Evolutionary conservation across 2,329 filamentous ascomycete genomes (phyloP).

Genomic region (Fusarium multiceps): DNA sequence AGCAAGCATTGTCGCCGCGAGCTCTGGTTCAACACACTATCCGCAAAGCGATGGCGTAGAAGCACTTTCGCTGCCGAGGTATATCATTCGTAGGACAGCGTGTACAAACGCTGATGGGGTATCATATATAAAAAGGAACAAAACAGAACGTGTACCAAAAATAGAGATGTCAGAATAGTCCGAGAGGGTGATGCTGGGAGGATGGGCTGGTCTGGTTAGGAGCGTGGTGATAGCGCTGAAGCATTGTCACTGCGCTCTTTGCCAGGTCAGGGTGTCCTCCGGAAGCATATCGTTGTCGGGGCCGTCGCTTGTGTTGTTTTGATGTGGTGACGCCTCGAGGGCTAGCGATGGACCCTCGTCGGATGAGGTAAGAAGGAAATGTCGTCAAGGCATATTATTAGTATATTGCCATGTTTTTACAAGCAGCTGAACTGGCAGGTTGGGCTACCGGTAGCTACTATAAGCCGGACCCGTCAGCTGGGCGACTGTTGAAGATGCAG

Average conservation of each 20-base stretch:
- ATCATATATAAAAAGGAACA: conserved; percentile 51
- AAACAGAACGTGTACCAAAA: conserved; percentile 38
- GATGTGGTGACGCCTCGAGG: background rate
- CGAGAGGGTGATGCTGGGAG: conserved; percentile 6
- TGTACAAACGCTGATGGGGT: conserved; percentile 60
- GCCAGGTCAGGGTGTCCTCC: conserved; percentile 10
- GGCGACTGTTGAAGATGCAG: conserved; percentile 49
- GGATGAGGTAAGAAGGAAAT: conserved; percentile 30
- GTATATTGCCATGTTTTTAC: conserved; percentile 20
- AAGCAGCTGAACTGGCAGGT: conserved; percentile 49
- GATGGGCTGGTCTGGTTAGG: conserved; percentile 6
- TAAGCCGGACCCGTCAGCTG: conserved; percentile 11
- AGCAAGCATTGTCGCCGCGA: conserved; percentile 63
- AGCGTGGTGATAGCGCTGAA: conserved; percentile 60
- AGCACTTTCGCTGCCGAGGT: conserved; percentile 66
- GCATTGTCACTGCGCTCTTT: conserved; percentile 60
- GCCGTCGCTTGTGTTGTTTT: conserved; percentile 5
- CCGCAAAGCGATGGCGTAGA: conserved; percentile 64
- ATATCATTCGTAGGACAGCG: conserved; percentile 56
- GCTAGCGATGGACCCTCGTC: background rate
- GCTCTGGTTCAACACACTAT: conserved; percentile 65
- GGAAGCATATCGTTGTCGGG: conserved; percentile 58
- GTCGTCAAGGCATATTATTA: conserved; percentile 12
- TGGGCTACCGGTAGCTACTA: conserved; percentile 49
- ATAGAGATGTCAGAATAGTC: conserved; percentile 24